Evolutionary conservation across 257 asterid species (phyloP), one percentile per base, ranked within the genome.

Genomic region (Petrea volubilis): DNA sequence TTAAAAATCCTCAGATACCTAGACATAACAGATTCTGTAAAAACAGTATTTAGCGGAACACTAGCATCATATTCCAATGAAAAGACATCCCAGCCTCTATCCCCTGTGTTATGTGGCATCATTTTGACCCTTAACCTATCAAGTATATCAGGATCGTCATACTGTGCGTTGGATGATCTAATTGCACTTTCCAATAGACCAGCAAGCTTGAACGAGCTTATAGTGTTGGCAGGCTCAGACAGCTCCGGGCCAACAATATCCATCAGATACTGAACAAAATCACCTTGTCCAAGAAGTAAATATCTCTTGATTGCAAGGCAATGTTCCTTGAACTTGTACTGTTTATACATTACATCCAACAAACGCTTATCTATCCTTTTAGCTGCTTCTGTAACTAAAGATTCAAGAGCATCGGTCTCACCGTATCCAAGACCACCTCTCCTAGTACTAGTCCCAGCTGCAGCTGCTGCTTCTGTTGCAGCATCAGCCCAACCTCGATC

Each of bases 1-100:
- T 92, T 95, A 75, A 95, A 95, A 74, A 95, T 85, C 80, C 79
- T 90, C 50, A 95, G 81, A 78, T 95, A 95, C 78, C 86, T 84
- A 20, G 96, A 79, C 99, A 95, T 92, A 49, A 92, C 96, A 63
- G 96, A 86, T 75, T 95, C 98, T 0, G 99, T 90, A 61, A 95
- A 92, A 61, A 95, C 80, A 15, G 99, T 95, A 70, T 95, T 87
- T 59, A 95, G 76, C 12, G 98, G 98, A 74, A 92, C 94, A 49
- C 93, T 77, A 24, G 99, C 92, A 81, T 92, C 96, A 51, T 92
- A 95, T 78, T 95, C 99, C 88, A 95, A 74, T 7, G 99, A 95
- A 76, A 92, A 95, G 51, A 95, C 99, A 79, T 95, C 99, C 99
- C 99, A 95, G 41, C 98, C 99, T 82, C 90, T 88, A 69, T 95